Evolutionary conservation across 1,139 yeast species (phyloP).

Genomic region (Yueomyces sp.): DNA sequence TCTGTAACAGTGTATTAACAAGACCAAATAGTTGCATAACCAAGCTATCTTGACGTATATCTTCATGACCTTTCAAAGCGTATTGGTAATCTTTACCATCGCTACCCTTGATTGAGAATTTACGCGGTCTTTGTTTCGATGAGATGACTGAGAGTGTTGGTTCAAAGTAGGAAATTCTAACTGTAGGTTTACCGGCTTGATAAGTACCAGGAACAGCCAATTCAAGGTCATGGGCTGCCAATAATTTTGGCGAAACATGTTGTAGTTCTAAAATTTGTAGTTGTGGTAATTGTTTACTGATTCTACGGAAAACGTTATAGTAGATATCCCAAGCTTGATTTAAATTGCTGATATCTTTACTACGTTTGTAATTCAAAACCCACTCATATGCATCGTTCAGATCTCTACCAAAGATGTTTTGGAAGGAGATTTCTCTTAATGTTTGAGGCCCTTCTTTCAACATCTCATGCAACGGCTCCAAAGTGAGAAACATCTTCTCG

Average conservation of each 20-base stretch:
- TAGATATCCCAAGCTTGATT: conserved; percentile 98
- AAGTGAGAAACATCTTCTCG: conserved; percentile 83
- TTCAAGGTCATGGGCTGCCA: conserved; percentile 67
- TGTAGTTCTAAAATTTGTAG: conserved; percentile 77
- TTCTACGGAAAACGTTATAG: conserved; percentile 83
- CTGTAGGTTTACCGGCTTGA: conserved; percentile 68
- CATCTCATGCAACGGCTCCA: conserved; percentile 81
- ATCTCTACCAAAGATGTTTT: conserved; percentile 88
- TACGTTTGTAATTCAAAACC: conserved; percentile 74
- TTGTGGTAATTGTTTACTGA: conserved; percentile 81
- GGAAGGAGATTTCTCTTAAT: conserved; percentile 82
- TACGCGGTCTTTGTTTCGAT: conserved; percentile 92
- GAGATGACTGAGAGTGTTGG: conserved; percentile 82
- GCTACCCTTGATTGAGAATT: conserved; percentile 64
- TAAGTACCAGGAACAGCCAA: conserved; percentile 93
- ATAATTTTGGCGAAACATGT: conserved; percentile 82
- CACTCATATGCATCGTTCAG: conserved; percentile 88
- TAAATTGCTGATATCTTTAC: conserved; percentile 76
- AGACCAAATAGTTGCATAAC: conserved; percentile 97
- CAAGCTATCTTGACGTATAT: conserved; percentile 90
- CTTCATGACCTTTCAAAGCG: conserved; percentile 89
- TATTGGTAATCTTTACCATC: conserved; percentile 86
- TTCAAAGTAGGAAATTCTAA: conserved; percentile 63
- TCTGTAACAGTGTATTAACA: conserved; percentile 77
- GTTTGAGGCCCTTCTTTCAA: conserved; percentile 85